Conservation (phyloP, 1,139 yeast species). For the Geotrichum siamense region DNA sequence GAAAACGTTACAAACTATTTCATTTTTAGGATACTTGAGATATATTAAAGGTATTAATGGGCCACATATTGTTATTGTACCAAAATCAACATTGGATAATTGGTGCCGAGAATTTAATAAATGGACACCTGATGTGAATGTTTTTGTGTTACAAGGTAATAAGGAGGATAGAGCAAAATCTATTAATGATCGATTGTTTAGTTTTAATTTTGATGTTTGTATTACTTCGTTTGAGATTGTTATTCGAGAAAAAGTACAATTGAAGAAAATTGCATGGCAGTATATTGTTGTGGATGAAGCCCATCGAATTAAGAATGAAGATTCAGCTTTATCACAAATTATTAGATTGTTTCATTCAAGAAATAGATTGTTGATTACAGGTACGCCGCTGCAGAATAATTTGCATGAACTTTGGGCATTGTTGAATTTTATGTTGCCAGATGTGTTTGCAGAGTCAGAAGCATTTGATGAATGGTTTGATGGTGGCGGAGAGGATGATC, state of each 20-base stretch:
- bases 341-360: slow-evolving; percentile 80
- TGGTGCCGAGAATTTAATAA: slow-evolving; percentile 90
- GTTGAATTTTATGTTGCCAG: slow-evolving; percentile 83
- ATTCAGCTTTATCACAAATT: slow-evolving; percentile 82
- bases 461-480: slow-evolving; percentile 93
- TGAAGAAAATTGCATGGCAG: slow-evolving; percentile 87
- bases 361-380: slow-evolving; percentile 81
- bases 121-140: slow-evolving; percentile 96
- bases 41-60: slow-evolving; percentile 72
- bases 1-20: slow-evolving; percentile 87
- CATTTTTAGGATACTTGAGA: slow-evolving; percentile 82
- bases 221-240: slow-evolving; percentile 91
- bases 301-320: slow-evolving; percentile 92
- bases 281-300: slow-evolving; percentile 94
- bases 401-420: slow-evolving; percentile 95
- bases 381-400: slow-evolving; percentile 93
- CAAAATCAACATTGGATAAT: slow-evolving; percentile 90
- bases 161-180: slow-evolving; percentile 65
- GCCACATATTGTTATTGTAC: slow-evolving; percentile 87
- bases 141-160: slow-evolving; percentile 77
- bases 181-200: slow-evolving; percentile 51
- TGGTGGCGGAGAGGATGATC: slow-evolving; percentile 46
- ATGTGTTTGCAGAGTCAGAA: slow-evolving; percentile 87
- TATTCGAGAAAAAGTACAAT: slow-evolving; percentile 73
- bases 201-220: slow-evolving; percentile 83